A percentile compares a stretch with the other conserved stretches of the same genome.
phyloP scores from a whole-genome alignment of 345 rosid species.

The Eucalyptus leucophloia region DNA sequence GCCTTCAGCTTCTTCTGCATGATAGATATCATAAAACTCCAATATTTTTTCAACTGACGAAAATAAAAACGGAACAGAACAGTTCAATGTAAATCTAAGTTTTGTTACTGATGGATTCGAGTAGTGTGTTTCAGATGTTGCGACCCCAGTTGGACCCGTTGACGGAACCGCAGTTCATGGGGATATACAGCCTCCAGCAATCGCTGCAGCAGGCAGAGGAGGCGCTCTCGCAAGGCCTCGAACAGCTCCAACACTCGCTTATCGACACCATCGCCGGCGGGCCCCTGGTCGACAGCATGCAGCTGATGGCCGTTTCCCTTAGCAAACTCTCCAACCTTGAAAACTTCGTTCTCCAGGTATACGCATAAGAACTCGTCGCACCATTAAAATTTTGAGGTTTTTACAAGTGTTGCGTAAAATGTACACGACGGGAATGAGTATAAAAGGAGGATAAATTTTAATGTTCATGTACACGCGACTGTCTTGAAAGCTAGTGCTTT shows the following conservation, averaged over 20 bases:
- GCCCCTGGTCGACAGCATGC: constrained; percentile 56
- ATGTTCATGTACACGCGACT: not conserved
- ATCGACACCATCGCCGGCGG: constrained; percentile 62
- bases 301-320: constrained; percentile 82
- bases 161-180: constrained; percentile 89
- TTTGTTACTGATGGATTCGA: not conserved
- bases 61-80: not conserved
- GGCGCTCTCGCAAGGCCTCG: constrained; percentile 80
- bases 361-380: not conserved
- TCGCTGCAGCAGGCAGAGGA: constrained; percentile 95
- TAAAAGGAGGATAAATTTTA: not conserved
- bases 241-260: constrained; percentile 85
- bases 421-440: not conserved
- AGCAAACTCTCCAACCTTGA: constrained; percentile 86
- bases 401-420: not conserved
- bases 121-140: constrained; percentile 40
- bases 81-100: not conserved
- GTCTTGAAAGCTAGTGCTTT: not conserved
- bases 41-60: not conserved
- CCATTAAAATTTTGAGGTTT: not conserved
- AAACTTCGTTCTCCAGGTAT: constrained; percentile 96
- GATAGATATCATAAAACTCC: not conserved
- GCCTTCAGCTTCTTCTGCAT: not conserved
- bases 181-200: constrained; percentile 76
- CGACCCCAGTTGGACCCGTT: constrained; percentile 59